phyloP scores from a whole-genome alignment of 2,329 filamentous ascomycete species.

The Trichoderma simmonsii region DNA sequence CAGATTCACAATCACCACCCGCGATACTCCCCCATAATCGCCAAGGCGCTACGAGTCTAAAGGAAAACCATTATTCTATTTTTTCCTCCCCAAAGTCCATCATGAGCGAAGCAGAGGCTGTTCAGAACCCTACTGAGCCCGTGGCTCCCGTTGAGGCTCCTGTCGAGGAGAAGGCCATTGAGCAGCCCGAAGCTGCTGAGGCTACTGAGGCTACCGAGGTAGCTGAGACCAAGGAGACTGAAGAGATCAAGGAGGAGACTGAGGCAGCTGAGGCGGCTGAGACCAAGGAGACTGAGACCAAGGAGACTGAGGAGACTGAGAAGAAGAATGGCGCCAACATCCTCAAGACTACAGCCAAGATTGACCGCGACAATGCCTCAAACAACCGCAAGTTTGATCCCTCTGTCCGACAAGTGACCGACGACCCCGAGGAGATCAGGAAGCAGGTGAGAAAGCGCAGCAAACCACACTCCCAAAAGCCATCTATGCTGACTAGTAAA shows the following conservation, averaged over 20 bases:
- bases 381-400: conserved; percentile 71
- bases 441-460: conserved; percentile 60
- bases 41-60: neutral
- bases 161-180: conserved; percentile 26
- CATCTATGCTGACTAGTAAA: neutral
- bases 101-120: conserved; percentile 41
- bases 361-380: conserved; percentile 38
- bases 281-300: neutral
- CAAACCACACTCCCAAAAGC: neutral
- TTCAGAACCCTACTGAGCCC: conserved; percentile 40
- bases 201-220: neutral
- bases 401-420: conserved; percentile 63
- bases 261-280: conserved; percentile 23
- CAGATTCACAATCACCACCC: neutral
- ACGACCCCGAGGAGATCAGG: conserved; percentile 77
- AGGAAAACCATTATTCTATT: neutral
- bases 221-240: neutral
- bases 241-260: neutral
- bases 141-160: conserved; percentile 20
- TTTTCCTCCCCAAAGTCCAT: conserved; percentile 18
- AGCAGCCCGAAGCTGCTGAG: conserved; percentile 20
- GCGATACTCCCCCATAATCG: neutral
- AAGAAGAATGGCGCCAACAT: conserved; percentile 31
- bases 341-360: conserved; percentile 44
- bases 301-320: conserved; percentile 23